phyloP scores from a whole-genome alignment of 345 rosid genomes.

The Gossypium australe region DNA sequence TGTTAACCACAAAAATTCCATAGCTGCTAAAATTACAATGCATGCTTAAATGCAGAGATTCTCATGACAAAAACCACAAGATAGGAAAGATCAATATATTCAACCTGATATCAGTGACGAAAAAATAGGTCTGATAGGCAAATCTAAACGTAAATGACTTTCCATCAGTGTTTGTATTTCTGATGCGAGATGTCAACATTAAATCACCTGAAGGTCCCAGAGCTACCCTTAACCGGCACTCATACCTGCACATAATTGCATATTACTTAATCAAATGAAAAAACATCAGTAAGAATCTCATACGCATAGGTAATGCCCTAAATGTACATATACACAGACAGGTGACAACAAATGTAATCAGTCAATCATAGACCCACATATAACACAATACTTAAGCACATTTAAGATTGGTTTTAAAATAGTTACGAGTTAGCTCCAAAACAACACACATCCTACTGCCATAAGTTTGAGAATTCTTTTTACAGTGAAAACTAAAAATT shows the following conservation, averaged over 20 bases:
- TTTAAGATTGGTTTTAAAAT: background rate
- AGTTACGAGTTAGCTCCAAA: background rate
- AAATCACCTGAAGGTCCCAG: slow-evolving; percentile 60
- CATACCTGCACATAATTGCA: slow-evolving; percentile 45
- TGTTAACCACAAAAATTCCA: background rate
- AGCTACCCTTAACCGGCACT: slow-evolving; percentile 64
- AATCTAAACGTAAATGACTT: slow-evolving; percentile 76
- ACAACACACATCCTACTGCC: background rate
- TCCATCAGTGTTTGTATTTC: slow-evolving; percentile 53
- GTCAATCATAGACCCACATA: background rate
- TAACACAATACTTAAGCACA: background rate
- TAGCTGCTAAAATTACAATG: background rate
- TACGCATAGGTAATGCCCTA: background rate
- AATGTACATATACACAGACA: background rate
- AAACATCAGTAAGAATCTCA: background rate
- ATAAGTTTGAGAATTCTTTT: background rate
- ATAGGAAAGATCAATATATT: background rate
- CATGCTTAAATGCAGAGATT: background rate
- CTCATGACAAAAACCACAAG: background rate
- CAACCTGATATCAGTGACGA: slow-evolving; percentile 88
- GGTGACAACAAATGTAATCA: background rate
- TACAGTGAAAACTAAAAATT: background rate
- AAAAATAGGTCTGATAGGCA: slow-evolving; percentile 74
- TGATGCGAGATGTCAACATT: slow-evolving; percentile 57
- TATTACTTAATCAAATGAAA: background rate